Base-by-base conservation (phyloP, 108 stramenopile genomes). In the Schizochytrium sp. region DNA sequence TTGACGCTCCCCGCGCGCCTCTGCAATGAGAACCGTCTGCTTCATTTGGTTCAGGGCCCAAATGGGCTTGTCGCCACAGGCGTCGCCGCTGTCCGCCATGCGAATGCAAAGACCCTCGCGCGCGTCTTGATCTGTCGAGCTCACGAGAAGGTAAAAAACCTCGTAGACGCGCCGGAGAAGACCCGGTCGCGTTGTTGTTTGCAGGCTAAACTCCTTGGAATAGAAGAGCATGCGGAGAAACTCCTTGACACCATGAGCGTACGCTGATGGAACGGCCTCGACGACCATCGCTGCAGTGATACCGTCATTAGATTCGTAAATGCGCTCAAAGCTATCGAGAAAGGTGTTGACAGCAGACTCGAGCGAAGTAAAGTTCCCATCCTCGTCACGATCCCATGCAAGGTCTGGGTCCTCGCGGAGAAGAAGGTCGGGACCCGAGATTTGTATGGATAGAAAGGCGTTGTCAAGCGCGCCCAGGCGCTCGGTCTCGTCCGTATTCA, bases 41-140 rank as follows among this genome's bases (percentile, higher is more conserved):
- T 83, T 12, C 76, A 83, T 83, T 34, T 83, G 76, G 51, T 83
- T 83, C 45, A 83, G 5, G 51, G 76, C 76, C 76, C 76, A 83
- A 3, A 83, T 83, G 76, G 76, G 76, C 76, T 83, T 83, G 28
- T 83, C 76, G 76, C 10, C 51, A 4, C 76, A 83, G 16, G 76
- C 45, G 28, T 83, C 76, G 48, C 23, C n/a, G 76, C 76, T 83
- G 51, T 83, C 76, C 10, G 51, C n/a, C 76, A 83, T 83, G 25
- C 76, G 63, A 18, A 69, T 69, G 63, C 63, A 69, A 1, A 69
- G 25, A 10, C 34, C 18, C 25, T 69, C 63, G 10, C 63, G 25
- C 12, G 5, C 63, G 41, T 69, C 18, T 10, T 6, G 25, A 2
- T 69, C 8, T 16, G 25, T 1, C 25, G 63, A 23, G 41, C 21